Evolutionary conservation across 139 green algal species (phyloP).

Genomic region (Coccomyxa sp.): DNA sequence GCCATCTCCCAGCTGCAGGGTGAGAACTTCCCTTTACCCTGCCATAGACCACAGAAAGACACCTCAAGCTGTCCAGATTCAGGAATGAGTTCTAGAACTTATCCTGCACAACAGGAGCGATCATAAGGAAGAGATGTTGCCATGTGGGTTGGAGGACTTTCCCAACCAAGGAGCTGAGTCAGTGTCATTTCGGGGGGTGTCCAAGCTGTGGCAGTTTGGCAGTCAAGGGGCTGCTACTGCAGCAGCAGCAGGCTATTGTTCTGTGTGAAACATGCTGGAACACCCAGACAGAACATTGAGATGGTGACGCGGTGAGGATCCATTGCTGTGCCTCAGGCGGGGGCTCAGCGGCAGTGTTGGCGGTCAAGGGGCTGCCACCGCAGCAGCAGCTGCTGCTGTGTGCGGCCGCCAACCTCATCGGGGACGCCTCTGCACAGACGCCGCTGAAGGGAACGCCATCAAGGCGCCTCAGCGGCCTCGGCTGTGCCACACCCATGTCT

Average conservation of each 20-base stretch:
- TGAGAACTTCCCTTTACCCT: not conserved
- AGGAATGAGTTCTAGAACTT: not conserved
- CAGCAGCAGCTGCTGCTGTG: constrained; percentile 49
- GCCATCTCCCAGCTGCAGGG: constrained; percentile 24
- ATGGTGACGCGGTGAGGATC: not conserved
- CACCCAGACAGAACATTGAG: not conserved
- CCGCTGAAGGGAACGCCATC: not conserved
- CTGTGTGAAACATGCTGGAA: not conserved
- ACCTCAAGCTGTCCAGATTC: not conserved
- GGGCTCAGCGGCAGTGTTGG: constrained; percentile 15
- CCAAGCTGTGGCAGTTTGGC: not conserved
- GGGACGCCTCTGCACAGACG: not conserved
- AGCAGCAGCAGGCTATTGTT: not conserved
- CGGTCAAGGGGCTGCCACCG: constrained; percentile 33
- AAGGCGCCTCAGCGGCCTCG: not conserved
- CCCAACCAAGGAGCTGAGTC: too few relatives aligned
- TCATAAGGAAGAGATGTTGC: too few relatives aligned
- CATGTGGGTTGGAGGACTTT: too few relatives aligned
- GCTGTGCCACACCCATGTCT: not conserved
- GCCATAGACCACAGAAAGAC: not conserved
- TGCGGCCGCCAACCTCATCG: constrained; percentile 29
- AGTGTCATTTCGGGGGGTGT: not conserved
- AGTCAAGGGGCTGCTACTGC: constrained; percentile 6
- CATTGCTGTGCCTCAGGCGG: not conserved
- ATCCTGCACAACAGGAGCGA: not conserved